Conservation (phyloP, 352 stramenopile species). For the Phytophthora hybrid region DNA sequence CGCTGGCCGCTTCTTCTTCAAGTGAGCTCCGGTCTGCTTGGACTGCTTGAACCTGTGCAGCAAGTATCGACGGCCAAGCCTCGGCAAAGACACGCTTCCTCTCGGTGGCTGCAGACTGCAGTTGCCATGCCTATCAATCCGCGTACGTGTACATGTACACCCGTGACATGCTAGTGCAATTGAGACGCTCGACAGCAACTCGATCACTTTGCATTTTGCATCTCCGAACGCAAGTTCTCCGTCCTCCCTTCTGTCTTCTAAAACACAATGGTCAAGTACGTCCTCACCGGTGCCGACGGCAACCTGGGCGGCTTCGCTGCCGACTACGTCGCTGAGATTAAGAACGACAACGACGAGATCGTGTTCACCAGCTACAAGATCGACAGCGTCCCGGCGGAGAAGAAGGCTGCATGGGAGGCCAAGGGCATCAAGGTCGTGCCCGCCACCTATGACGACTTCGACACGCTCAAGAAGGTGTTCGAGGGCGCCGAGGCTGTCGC, state of each 20-base stretch:
- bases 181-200: background rate
- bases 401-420: constrained; percentile 21
- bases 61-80: constrained; percentile 12
- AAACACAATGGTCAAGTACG: constrained; percentile 22
- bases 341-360: constrained; percentile 17
- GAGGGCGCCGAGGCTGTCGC: constrained; percentile 29
- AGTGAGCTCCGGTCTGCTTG: constrained; percentile 7
- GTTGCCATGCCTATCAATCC: background rate
- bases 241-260: background rate
- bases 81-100: constrained; percentile 32
- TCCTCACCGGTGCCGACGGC: constrained; percentile 25
- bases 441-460: constrained; percentile 32
- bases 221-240: constrained; percentile 14
- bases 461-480: constrained; percentile 36
- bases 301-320: constrained; percentile 27
- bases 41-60: constrained; percentile 4
- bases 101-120: constrained; percentile 1
- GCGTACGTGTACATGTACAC: no score
- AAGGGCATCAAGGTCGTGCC: constrained; percentile 30
- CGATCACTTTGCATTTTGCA: constrained; percentile 28
- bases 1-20: constrained; percentile 1
- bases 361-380: constrained; percentile 27
- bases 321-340: constrained; percentile 19
- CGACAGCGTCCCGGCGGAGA: constrained; percentile 17
- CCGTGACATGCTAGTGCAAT: background rate